Evolutionary conservation across 495 filamentous ascomycete species (phyloP).

Genomic region (Tirmania nivea): DNA sequence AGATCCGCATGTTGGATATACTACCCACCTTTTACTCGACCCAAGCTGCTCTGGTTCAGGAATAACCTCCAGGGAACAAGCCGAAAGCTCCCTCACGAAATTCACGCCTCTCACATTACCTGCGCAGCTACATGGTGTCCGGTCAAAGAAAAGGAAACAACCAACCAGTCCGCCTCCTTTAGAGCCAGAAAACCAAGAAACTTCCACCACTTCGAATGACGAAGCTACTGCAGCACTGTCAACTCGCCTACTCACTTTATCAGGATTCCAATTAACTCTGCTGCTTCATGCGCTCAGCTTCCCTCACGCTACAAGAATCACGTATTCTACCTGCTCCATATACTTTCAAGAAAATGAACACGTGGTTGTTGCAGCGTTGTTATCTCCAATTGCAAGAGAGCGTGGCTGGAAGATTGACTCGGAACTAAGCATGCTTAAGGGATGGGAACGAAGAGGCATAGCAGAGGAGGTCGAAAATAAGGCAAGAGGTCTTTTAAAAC

Average conservation of each 20-base stretch:
- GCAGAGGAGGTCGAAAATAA: constrained; percentile 17
- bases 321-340: constrained; percentile 84
- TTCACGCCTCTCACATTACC: background rate
- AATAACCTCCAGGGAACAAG: constrained; percentile 71
- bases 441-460: constrained; percentile 40
- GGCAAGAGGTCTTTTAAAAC: background rate
- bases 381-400: constrained; percentile 37
- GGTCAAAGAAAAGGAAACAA: too few species aligned
- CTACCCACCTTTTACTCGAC: constrained; percentile 62
- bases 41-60: constrained; percentile 89
- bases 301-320: constrained; percentile 51
- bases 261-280: constrained; percentile 54
- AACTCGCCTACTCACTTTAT: constrained; percentile 44
- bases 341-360: constrained; percentile 70
- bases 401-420: constrained; percentile 56
- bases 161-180: too few species aligned
- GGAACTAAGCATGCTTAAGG: constrained; percentile 44
- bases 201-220: constrained; percentile 3
- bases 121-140: too few species aligned
- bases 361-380: constrained; percentile 50
- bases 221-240: constrained; percentile 1
- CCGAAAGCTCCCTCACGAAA: background rate
- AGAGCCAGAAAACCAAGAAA: constrained; percentile 4
- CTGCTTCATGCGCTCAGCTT: constrained; percentile 68
- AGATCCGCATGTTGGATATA: constrained; percentile 25